Evolutionary conservation across 257 asterid genomes (phyloP), one percentile per base, ranked within the genome.

Genomic region (Sherardia arvensis): DNA sequence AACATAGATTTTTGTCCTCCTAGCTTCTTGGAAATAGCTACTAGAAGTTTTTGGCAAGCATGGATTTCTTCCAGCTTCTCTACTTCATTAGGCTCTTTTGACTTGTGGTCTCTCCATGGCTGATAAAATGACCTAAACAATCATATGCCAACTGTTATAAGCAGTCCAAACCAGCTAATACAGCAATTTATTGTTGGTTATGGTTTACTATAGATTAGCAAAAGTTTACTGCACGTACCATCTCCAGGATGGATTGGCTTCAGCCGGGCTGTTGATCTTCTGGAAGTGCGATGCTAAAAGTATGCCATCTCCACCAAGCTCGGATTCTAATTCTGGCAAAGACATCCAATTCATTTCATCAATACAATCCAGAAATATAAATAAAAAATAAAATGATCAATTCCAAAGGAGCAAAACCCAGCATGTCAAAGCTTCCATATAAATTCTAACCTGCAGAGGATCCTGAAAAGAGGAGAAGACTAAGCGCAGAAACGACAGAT

Each of bases 221-320:
- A 49, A 62, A 38, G 17, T 23, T 51, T 23, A 40, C 27, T 20
- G 59, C 64, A 69, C 56, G 64, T 85, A 91, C 98, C 96, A 88
- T 84, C 92, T 84, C 96, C 96, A 91, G 49, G 81, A 54, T 72
- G 91, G 83, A 78, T 82, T 82, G 60, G 91, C 95, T 83, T 91
- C 96, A 0, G 76, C 80, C 22, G 96, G 96, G 72, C 84, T 71
- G 45, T 51, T 84, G 43, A 91, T 79, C 80, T 77, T 86, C 45
- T 79, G 71, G 73, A 80, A 78, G 69, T 80, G 84, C 9, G 75
- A 73, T 25, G 80, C 54, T n/a, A n/a, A n/a, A n/a, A n/a, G n/a
- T n/a, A n/a, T n/a, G n/a, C n/a, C n/a, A 69, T 81, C 76, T 57
- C 17, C 59, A 62, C 66, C 80, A 43, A 36, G 73, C 56, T 53